These are phyloP conservation scores for Irpex sp. DNA, from an alignment of 1,284 basidiomycete species.

Conservation along the genomic window DNA sequence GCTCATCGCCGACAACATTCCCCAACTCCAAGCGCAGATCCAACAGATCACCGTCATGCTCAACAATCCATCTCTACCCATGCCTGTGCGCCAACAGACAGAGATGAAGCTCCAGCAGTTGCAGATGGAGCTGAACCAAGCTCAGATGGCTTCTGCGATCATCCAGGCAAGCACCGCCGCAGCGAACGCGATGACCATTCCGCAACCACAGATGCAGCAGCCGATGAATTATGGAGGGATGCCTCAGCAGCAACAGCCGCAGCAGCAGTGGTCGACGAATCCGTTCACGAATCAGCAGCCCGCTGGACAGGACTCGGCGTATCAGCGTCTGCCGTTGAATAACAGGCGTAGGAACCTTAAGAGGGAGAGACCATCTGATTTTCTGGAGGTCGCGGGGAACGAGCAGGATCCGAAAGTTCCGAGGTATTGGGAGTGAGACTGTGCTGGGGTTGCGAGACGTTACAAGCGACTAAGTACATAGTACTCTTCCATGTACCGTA, in stretches of 20 bases:
- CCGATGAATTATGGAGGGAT: conserved; percentile 23
- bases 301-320: conserved; percentile 71
- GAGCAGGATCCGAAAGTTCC: conserved; percentile 61
- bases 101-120: conserved; percentile 74
- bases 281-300: conserved; percentile 61
- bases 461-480: too few relatives aligned
- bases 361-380: conserved; percentile 78
- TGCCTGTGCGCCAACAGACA: conserved; percentile 70
- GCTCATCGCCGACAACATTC: conserved; percentile 67
- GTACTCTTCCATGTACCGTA: too few relatives aligned
- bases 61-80: conserved; percentile 68
- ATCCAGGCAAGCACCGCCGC: conserved; percentile 50
- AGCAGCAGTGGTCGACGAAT: conserved; percentile 42
- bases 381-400: conserved; percentile 64
- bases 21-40: conserved; percentile 77
- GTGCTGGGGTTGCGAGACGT: too few relatives aligned
- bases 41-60: conserved; percentile 71
- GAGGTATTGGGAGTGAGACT: conserved; percentile 67
- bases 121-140: conserved; percentile 73
- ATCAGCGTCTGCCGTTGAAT: conserved; percentile 77
- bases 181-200: conserved; percentile 17
- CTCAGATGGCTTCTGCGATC: conserved; percentile 61
- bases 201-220: conserved; percentile 27
- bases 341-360: conserved; percentile 74
- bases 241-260: conserved; percentile 28